phyloP scores from a whole-genome alignment of 768 basidiomycete species.

The Leccinum rimulosum region DNA sequence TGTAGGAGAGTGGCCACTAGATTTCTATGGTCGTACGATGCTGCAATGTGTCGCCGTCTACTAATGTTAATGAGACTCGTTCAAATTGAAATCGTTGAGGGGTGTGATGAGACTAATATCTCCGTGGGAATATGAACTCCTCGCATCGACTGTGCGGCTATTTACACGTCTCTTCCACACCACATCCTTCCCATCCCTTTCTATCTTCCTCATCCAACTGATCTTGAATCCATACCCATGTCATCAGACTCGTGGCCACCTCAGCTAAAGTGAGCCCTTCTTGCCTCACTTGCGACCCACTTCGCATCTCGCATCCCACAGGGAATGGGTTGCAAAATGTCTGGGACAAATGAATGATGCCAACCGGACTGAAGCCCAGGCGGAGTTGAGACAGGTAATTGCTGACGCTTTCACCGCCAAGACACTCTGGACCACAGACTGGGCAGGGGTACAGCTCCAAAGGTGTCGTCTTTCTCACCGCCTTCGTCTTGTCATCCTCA shows the following conservation, averaged over 20 bases:
- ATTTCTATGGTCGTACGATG: constrained; percentile 27
- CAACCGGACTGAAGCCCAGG: constrained; percentile 85
- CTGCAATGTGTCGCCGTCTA: constrained; percentile 12
- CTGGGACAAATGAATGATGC: constrained; percentile 86
- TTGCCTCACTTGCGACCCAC: background rate
- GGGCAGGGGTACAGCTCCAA: constrained; percentile 83
- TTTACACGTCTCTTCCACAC: constrained; percentile 10
- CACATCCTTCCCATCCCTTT: background rate
- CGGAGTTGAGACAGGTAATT: constrained; percentile 96
- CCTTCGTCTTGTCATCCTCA: constrained; percentile 11
- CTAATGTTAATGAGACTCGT: constrained; percentile 29
- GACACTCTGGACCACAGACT: constrained; percentile 91
- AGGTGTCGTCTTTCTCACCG: constrained; percentile 46
- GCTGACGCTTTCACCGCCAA: constrained; percentile 85
- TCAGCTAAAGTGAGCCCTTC: constrained; percentile 60
- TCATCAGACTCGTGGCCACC: constrained; percentile 81
- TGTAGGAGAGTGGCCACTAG: constrained; percentile 17
- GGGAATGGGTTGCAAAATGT: constrained; percentile 94
- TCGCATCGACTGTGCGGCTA: background rate
- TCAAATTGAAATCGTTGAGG: background rate
- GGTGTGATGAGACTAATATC: background rate
- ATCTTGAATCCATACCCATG: constrained; percentile 38
- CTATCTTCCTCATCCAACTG: background rate
- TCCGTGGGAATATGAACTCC: constrained; percentile 21
- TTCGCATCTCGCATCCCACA: constrained; percentile 35